These are phyloP conservation scores for Arachis monticola DNA, from an alignment of 331 rosid species.

Conservation along the genomic window DNA sequence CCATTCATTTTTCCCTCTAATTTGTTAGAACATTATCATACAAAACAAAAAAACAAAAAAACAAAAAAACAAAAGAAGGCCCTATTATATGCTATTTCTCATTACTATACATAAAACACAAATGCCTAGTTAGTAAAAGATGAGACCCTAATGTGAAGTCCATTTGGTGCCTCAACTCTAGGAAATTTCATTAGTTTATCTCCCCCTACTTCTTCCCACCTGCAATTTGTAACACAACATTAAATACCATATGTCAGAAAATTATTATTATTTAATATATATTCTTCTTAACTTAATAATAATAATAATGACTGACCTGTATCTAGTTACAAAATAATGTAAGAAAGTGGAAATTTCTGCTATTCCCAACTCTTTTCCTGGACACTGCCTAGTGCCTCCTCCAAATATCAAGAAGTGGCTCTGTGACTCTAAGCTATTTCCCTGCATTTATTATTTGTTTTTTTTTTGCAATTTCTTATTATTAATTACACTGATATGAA, in stretches of 20 bases:
- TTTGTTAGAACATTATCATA: constrained; percentile 60
- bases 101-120: too few relatives aligned
- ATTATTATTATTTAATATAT: too few relatives aligned
- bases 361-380: constrained; percentile 92
- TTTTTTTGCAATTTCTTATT: constrained; percentile 1
- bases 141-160: constrained; percentile 88
- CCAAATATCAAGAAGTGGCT: constrained; percentile 82
- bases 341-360: constrained; percentile 89
- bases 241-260: constrained; percentile 35
- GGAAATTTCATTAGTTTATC: constrained; percentile 93
- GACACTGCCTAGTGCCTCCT: constrained; percentile 95
- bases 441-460: constrained; percentile 52
- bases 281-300: too few relatives aligned
- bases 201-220: constrained; percentile 99
- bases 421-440: constrained; percentile 72
- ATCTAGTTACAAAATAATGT: constrained; percentile 93
- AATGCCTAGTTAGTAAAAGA: constrained; percentile 52
- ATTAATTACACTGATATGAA: constrained; percentile 10
- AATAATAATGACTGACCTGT: constrained; percentile 59
- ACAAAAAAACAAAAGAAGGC: too few relatives aligned
- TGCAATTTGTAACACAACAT: constrained; percentile 40
- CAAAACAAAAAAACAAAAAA: not conserved
- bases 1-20: constrained; percentile 49
- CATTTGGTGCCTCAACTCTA: constrained; percentile 97
- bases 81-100: too few relatives aligned